These are phyloP conservation scores for Plasmodium gonderi DNA, from an alignment of 169 alveolate genomes.

Conservation along the genomic window DNA sequence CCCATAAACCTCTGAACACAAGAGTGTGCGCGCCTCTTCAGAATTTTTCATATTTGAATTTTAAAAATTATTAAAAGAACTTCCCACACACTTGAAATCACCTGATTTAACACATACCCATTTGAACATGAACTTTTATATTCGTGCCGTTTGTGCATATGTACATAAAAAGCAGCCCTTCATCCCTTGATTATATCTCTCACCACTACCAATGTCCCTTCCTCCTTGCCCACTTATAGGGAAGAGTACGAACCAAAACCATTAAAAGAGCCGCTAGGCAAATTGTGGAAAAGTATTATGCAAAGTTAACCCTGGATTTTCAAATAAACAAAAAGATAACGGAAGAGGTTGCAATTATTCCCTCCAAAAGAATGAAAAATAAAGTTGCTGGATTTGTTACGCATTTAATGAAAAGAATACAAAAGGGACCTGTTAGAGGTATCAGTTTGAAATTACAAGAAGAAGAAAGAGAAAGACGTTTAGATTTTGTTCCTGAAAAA, in stretches of 20 bases:
- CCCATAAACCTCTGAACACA: too few relatives aligned
- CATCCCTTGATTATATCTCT: background rate
- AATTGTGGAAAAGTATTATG: constrained; percentile 98
- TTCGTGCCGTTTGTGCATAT: too few relatives aligned
- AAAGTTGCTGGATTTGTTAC: constrained; percentile 98
- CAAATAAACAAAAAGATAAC: constrained; percentile 99
- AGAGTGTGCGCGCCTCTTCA: background rate
- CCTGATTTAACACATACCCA: too few relatives aligned
- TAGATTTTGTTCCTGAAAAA: constrained; percentile 97
- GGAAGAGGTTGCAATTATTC: constrained; percentile 98
- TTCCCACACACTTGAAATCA: too few relatives aligned
- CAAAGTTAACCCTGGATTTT: constrained; percentile 96
- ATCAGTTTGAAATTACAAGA: constrained; percentile 99
- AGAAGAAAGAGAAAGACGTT: constrained; percentile 99
- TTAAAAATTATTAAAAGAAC: too few relatives aligned
- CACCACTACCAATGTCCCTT: background rate
- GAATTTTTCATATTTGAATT: too few relatives aligned
- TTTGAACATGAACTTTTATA: too few relatives aligned
- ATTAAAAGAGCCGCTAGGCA: constrained; percentile 99
- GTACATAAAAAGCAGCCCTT: too few relatives aligned
- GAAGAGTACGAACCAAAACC: constrained; percentile 99
- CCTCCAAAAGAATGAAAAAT: constrained; percentile 98
- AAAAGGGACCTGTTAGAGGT: constrained; percentile 99
- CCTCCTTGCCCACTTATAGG: constrained; percentile 86
- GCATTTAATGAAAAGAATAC: constrained; percentile 94